Conservation (phyloP, 2,329 filamentous ascomycete genomes). For the Chaetomium sp. region DNA sequence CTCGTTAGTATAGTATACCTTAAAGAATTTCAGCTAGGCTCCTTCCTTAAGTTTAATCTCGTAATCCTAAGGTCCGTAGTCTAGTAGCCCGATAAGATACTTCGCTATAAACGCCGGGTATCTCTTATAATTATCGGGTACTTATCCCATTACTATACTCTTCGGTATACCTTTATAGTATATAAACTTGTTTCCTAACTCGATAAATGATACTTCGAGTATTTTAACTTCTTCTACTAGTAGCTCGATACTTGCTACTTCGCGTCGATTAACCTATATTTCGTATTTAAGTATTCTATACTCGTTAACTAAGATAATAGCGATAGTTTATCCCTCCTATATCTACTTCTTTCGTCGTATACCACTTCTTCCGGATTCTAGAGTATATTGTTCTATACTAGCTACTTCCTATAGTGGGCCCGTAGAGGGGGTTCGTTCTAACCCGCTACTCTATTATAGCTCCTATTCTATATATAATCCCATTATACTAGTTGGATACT, state of each 20-base stretch:
- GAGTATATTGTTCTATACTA: not conserved
- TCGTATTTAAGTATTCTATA: not conserved
- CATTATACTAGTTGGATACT: not conserved
- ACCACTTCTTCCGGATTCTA: not conserved
- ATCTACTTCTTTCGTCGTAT: not conserved
- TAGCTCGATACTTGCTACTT: not conserved
- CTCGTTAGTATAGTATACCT: not conserved
- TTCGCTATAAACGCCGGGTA: not conserved
- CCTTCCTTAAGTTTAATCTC: not conserved
- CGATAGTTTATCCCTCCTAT: not conserved
- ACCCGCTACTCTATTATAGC: not conserved
- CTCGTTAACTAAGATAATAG: not conserved
- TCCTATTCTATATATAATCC: not conserved
- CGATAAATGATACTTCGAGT: not conserved
- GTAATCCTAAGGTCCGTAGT: not conserved
- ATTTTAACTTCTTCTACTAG: not conserved
- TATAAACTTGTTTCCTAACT: not conserved
- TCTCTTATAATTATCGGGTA: not conserved
- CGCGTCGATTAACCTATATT: not conserved
- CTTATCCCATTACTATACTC: not conserved
- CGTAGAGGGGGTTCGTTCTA: not conserved
- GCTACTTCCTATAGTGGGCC: not conserved
- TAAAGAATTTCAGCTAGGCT: not conserved
- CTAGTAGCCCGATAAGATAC: not conserved
- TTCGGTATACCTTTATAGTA: not conserved